Evolutionary conservation across 306 rosid species (phyloP).

Genomic region (Luffa aegyptiaca): DNA sequence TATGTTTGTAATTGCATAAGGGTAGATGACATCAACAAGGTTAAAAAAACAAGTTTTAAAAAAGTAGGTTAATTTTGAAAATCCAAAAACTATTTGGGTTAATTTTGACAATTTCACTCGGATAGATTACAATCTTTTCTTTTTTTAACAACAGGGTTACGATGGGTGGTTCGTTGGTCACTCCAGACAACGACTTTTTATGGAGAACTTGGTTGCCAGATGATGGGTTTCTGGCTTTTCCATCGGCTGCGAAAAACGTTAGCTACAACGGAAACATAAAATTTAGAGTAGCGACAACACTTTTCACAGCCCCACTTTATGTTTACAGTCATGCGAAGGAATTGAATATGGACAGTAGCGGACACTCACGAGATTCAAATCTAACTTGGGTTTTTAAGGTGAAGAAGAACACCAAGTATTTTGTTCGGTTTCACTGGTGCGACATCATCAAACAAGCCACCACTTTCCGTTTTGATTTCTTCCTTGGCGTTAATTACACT

Average conservation of each 20-base stretch:
- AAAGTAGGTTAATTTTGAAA: too few relatives aligned
- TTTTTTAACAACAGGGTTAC: background rate
- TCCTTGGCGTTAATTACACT: too few relatives aligned
- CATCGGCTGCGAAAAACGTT: background rate
- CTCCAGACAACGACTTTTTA: background rate
- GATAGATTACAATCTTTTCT: too few relatives aligned
- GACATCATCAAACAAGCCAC: background rate
- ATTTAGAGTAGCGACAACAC: background rate
- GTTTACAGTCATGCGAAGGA: background rate
- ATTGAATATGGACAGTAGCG: background rate
- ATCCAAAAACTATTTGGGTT: too few relatives aligned
- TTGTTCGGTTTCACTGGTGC: background rate
- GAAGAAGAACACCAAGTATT: background rate
- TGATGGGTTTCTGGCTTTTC: background rate
- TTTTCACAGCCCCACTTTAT: background rate
- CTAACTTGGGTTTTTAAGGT: conserved; percentile 6
- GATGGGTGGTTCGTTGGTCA: background rate
- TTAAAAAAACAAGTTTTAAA: too few relatives aligned
- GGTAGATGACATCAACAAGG: too few relatives aligned
- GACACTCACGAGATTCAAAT: background rate
- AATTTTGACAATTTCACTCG: too few relatives aligned
- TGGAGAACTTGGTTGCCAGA: conserved; percentile 7
- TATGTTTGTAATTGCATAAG: too few relatives aligned
- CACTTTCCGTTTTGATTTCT: too few relatives aligned
- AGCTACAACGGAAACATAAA: background rate